These are phyloP conservation scores for Kazachstania sp. DNA, from an alignment of 1,139 yeast species.

Conservation along the genomic window DNA sequence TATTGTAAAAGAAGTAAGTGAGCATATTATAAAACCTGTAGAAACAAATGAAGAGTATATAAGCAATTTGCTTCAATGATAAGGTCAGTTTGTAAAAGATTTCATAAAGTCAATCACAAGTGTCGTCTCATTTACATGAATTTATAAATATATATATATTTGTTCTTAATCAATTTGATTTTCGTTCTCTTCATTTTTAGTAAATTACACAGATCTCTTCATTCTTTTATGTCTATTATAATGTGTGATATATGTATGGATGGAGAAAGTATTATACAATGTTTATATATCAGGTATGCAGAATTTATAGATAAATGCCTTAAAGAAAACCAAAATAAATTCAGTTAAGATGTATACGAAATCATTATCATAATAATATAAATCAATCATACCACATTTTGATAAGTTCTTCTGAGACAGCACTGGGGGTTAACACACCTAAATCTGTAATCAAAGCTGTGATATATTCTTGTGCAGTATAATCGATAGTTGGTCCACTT, in stretches of 20 bases:
- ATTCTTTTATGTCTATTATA: too few species aligned
- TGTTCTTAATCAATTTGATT: too few species aligned
- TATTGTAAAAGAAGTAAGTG: conserved; percentile 19
- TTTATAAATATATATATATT: too few species aligned
- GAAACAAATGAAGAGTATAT: conserved; percentile 18
- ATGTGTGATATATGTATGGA: too few species aligned
- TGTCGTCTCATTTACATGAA: not conserved
- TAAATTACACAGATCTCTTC: too few species aligned
- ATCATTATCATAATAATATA: not conserved
- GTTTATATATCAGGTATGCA: too few species aligned
- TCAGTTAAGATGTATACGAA: too few species aligned
- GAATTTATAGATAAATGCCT: too few species aligned
- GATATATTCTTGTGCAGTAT: conserved; percentile 91
- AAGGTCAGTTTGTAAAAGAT: not conserved
- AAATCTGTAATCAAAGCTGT: conserved; percentile 94
- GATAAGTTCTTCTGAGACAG: conserved; percentile 93
- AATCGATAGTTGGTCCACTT: conserved; percentile 60
- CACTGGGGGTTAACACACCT: conserved; percentile 94
- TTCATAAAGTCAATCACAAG: not conserved
- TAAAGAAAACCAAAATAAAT: too few species aligned
- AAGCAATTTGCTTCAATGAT: conserved; percentile 5
- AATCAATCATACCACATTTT: conserved; percentile 89
- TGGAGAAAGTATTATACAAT: too few species aligned
- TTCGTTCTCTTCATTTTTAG: too few species aligned
- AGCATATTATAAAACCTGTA: conserved; percentile 16